phyloP scores from a whole-genome alignment of 2,329 filamentous ascomycete genomes.

The Fusarium siculi region DNA sequence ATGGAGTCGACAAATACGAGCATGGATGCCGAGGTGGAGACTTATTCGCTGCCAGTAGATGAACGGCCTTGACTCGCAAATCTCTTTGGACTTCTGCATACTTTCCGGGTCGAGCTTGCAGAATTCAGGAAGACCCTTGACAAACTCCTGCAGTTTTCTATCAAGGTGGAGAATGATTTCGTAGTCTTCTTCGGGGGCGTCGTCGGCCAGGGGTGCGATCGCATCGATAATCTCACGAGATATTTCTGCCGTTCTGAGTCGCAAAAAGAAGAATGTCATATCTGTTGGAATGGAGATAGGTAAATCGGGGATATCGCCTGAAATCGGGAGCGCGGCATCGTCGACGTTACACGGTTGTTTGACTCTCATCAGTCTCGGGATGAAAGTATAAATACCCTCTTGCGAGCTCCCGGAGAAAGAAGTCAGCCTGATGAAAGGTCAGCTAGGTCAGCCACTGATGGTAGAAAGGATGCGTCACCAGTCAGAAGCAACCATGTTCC shows the following conservation, averaged over 20 bases:
- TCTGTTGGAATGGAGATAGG: background rate
- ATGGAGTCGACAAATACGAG: conserved; percentile 5
- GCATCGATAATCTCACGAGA: conserved; percentile 3
- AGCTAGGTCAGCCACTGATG: accelerated
- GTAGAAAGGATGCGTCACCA: background rate
- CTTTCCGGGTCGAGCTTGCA: background rate
- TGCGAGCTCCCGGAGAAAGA: background rate
- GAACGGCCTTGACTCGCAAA: background rate
- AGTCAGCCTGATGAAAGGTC: background rate
- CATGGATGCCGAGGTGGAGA: background rate
- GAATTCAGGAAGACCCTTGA: background rate
- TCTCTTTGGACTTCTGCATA: too few relatives aligned
- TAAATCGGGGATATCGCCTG: background rate
- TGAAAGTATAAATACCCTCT: background rate
- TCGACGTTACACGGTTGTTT: background rate
- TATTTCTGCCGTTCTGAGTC: background rate
- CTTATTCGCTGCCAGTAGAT: conserved; percentile 5
- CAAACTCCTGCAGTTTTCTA: background rate
- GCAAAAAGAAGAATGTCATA: conserved; percentile 1
- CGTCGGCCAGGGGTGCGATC: background rate
- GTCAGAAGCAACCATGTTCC: conserved; percentile 8
- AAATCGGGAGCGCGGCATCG: background rate
- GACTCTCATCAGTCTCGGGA: conserved; percentile 2
- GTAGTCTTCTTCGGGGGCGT: background rate
- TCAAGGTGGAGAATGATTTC: background rate